phyloP scores from a whole-genome alignment of 176 grass and related monocot species.

The Oryza meridionalis region DNA sequence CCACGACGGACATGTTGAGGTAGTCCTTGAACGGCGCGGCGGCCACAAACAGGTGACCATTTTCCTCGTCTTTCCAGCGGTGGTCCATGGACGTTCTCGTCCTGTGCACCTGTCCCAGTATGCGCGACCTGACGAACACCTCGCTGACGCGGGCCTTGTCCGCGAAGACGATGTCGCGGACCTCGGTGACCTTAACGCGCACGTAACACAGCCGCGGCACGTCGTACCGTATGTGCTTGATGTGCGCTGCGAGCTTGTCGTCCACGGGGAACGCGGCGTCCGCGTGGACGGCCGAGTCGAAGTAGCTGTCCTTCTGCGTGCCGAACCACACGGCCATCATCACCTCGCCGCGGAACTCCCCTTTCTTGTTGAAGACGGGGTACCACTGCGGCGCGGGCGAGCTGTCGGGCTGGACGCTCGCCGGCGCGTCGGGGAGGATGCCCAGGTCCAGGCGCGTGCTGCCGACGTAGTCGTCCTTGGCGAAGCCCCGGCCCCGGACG shows the following conservation, averaged over 20 bases:
- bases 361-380: conserved; percentile 46
- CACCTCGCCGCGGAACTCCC: conserved; percentile 50
- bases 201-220: conserved; percentile 73
- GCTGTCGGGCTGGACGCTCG: conserved; percentile 50
- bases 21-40: conserved; percentile 65
- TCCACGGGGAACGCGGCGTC: conserved; percentile 50
- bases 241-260: conserved; percentile 52
- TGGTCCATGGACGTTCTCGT: conserved; percentile 39
- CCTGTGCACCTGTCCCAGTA: conserved; percentile 43
- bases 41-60: conserved; percentile 58
- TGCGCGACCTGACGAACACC: conserved; percentile 47
- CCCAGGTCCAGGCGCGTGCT: conserved; percentile 44
- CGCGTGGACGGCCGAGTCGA: conserved; percentile 62
- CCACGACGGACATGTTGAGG: conserved; percentile 59
- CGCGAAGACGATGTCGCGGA: conserved; percentile 45
- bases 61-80: conserved; percentile 60
- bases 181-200: conserved; percentile 60
- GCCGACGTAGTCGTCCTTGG: conserved; percentile 57
- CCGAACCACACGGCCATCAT: conserved; percentile 76
- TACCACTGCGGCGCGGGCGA: conserved; percentile 69
- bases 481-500: conserved; percentile 48
- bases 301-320: conserved; percentile 74
- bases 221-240: conserved; percentile 68
- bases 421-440: conserved; percentile 38
- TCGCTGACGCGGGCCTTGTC: conserved; percentile 59